phyloP scores from a whole-genome alignment of 1,284 basidiomycete genomes.

The Pseudozyma thailandica region DNA sequence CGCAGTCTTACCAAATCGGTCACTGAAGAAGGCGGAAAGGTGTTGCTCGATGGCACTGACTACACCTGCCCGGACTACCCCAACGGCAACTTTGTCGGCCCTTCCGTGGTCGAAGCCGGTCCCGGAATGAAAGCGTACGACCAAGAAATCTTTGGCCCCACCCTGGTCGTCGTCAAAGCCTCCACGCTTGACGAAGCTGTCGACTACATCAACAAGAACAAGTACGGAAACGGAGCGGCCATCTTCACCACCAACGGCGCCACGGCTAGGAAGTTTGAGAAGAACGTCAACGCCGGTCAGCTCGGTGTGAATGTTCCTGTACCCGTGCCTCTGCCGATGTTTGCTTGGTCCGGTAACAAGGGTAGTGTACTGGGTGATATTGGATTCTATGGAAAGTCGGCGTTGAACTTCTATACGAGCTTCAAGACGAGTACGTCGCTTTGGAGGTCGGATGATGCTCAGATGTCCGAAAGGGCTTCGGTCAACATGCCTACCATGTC shows the following conservation, averaged over 20 bases:
- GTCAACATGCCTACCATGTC: constrained; percentile 66
- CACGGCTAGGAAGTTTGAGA: constrained; percentile 92
- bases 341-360: constrained; percentile 91
- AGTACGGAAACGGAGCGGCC: constrained; percentile 84
- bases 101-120: constrained; percentile 85
- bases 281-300: constrained; percentile 88
- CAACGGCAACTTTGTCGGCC: constrained; percentile 93
- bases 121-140: constrained; percentile 86
- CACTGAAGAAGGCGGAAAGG: constrained; percentile 82
- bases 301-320: constrained; percentile 85
- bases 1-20: constrained; percentile 82
- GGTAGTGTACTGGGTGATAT: constrained; percentile 80
- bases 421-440: constrained; percentile 56
- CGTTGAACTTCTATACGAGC: constrained; percentile 59
- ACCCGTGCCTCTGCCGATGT: constrained; percentile 83
- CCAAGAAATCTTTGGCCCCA: constrained; percentile 92
- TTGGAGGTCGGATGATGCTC: constrained; percentile 56
- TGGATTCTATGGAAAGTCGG: constrained; percentile 61
- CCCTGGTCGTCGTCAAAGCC: constrained; percentile 81
- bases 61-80: constrained; percentile 80
- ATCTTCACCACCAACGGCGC: constrained; percentile 98
- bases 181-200: constrained; percentile 91
- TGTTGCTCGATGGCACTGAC: constrained; percentile 86
- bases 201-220: constrained; percentile 57
- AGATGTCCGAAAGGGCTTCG: constrained; percentile 44